These are phyloP conservation scores for Combretum micranthum DNA, from an alignment of 345 rosid species.

Conservation along the genomic window DNA sequence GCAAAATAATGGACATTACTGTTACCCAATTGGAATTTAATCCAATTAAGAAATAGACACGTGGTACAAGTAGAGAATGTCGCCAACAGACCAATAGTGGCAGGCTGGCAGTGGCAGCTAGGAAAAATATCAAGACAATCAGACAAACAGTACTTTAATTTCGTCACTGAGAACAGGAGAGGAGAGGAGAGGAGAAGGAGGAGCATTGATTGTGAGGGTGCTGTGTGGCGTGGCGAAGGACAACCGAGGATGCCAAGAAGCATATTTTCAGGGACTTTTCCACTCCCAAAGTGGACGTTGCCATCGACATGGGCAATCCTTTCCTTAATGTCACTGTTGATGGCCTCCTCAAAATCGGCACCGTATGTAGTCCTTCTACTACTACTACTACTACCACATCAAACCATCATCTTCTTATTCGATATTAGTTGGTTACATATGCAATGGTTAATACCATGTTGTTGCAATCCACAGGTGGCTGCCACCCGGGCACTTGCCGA, in stretches of 20 bases:
- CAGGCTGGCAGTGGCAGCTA: too few relatives aligned
- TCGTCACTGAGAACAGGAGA: neutral
- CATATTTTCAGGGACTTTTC: constrained; percentile 48
- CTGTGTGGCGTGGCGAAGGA: neutral
- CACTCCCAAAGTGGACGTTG: constrained; percentile 57
- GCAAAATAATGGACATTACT: too few relatives aligned
- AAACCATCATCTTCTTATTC: neutral
- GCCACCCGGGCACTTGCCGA: constrained; percentile 52
- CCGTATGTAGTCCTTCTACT: constrained; percentile 26
- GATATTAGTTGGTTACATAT: neutral
- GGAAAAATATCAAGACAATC: too few relatives aligned
- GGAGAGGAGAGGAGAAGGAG: neutral
- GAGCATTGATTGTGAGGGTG: too few relatives aligned
- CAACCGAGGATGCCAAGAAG: constrained; percentile 44
- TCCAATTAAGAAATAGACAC: too few relatives aligned
- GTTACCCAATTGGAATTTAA: too few relatives aligned
- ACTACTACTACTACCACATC: neutral
- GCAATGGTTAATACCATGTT: neutral
- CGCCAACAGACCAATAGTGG: too few relatives aligned
- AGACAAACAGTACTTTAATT: too few relatives aligned
- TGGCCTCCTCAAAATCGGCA: constrained; percentile 83
- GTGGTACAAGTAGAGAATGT: too few relatives aligned
- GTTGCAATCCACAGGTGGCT: constrained; percentile 50
- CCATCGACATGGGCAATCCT: constrained; percentile 64
- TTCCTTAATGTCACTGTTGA: constrained; percentile 66